Conservation (phyloP, 805 yeast genomes). For the Jamesozyma lodderae region DNA sequence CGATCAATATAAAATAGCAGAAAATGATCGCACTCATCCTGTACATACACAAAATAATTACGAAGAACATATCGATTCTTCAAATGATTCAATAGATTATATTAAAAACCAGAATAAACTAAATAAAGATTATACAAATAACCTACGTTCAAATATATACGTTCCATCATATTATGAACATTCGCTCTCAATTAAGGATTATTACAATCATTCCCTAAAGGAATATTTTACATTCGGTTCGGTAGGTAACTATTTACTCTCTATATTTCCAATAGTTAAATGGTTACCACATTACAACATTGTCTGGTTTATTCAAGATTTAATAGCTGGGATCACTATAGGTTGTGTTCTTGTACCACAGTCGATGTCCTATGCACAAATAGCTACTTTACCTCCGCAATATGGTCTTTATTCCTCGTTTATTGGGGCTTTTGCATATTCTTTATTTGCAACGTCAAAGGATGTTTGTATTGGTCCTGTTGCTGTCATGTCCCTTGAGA, state of each 20-base stretch:
- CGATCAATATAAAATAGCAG: slow-evolving; percentile 19
- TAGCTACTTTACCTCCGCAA: slow-evolving; percentile 74
- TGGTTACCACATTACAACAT: slow-evolving; percentile 83
- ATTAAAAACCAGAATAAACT: neutral
- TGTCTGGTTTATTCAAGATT: slow-evolving; percentile 71
- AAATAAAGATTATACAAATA: neutral
- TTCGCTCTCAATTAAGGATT: slow-evolving; percentile 15
- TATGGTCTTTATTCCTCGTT: slow-evolving; percentile 88
- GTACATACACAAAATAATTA: neutral
- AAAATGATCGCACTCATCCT: neutral
- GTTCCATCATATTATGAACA: slow-evolving; percentile 18
- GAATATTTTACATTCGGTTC: slow-evolving; percentile 28
- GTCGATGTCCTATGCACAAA: slow-evolving; percentile 87
- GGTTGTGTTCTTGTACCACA: slow-evolving; percentile 93
- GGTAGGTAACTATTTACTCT: slow-evolving; percentile 41
- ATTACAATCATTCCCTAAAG: slow-evolving; percentile 14
- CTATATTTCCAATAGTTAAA: slow-evolving; percentile 68
- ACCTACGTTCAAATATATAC: neutral
- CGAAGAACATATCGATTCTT: neutral
- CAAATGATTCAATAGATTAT: neutral
- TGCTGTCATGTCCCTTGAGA: slow-evolving; percentile 88
- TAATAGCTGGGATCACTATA: slow-evolving; percentile 88
- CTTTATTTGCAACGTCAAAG: slow-evolving; percentile 88
- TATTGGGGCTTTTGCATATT: slow-evolving; percentile 80
- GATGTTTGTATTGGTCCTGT: slow-evolving; percentile 96